phyloP scores from a whole-genome alignment of 805 yeast species.

The Candida qinlingensis region DNA sequence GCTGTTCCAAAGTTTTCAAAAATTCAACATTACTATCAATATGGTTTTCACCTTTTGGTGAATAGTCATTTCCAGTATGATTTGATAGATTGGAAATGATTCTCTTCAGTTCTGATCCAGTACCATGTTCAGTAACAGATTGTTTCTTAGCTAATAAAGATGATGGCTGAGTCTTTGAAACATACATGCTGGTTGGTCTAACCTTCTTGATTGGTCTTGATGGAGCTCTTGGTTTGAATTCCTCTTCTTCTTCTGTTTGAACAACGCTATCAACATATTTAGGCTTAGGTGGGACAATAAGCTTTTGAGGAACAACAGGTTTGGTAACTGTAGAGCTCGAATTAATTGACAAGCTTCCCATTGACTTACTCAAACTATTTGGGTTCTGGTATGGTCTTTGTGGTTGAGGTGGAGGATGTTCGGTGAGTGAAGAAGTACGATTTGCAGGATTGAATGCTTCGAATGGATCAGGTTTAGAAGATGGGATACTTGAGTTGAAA shows the following conservation, averaged over 20 bases:
- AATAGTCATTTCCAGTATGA: conserved; percentile 8
- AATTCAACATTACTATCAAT: conserved; percentile 35
- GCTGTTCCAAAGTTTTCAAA: conserved; percentile 30
- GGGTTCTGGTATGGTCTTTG: conserved; percentile 17
- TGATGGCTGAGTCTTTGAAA: conserved; percentile 10
- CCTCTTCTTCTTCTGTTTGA: conserved; percentile 18
- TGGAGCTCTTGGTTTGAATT: background rate
- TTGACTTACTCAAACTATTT: conserved; percentile 17
- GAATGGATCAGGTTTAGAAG: conserved; percentile 9
- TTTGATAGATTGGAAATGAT: conserved; percentile 25
- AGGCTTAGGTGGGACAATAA: conserved; percentile 14
- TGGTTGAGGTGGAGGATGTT: conserved; percentile 17
- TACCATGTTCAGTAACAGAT: conserved; percentile 7
- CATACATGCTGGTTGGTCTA: conserved; percentile 35
- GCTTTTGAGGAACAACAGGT: conserved; percentile 3
- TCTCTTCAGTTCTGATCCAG: conserved; percentile 17
- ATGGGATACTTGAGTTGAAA: background rate
- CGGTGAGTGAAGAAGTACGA: background rate
- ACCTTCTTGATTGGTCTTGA: conserved; percentile 1
- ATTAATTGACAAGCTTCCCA: conserved; percentile 18
- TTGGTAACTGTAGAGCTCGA: background rate
- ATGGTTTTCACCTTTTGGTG: conserved; percentile 22
- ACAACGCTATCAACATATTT: conserved; percentile 25
- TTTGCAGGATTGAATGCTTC: conserved; percentile 3
- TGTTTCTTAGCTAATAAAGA: conserved; percentile 4